Base-by-base conservation (phyloP, 2,329 filamentous ascomycete genomes). In the Verticillium longisporum region DNA sequence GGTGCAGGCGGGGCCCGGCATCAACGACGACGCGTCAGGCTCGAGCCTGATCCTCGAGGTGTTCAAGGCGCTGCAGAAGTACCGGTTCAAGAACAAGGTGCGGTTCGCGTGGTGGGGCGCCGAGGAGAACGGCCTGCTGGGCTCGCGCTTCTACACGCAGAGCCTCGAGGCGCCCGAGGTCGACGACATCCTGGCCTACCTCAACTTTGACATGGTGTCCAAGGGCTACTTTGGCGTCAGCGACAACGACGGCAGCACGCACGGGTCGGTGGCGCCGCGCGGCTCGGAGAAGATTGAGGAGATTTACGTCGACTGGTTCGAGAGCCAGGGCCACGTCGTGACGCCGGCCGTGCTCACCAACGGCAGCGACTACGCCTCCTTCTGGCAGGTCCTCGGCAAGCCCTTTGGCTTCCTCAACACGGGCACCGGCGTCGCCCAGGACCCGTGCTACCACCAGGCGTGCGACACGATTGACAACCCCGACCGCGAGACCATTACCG, bases 351-450 rank as follows among this genome's bases (percentile, higher is more conserved):
- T 66, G 1, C 59, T 73, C 0, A 71, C 66, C 56, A 83, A 82
- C 6, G 80, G 85, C 57, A 84, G 79, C 11, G 86, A 88, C 67
- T 88, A 88, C 64, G 83, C 80, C 11, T 80, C 82, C 1, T 88
- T 88, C 75, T 75, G 84, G 37, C 75, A 82, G 53, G 74, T 80
- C 41, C 81, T 83, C 32, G 57, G 68, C 7, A 74, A 87, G 86
- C 67, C 83, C 76, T 26, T 78, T 71, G 53, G 83, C 74, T 84
- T 84, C 11, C 73, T 88, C 32, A 83, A 84, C 66, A 87, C 85
- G 1, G 86, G 86, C 5, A 84, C 83, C 1, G 83, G 84, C 62
- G 79, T 75, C 34, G 72, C 83, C 68, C 66, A 75, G 66, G 60
- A 72, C 63, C 61, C 68, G 38, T 64, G 70, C 64, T 70, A 72